Conservation (phyloP, 2,329 filamentous ascomycete genomes). For the Verticillium tricorpus region DNA sequence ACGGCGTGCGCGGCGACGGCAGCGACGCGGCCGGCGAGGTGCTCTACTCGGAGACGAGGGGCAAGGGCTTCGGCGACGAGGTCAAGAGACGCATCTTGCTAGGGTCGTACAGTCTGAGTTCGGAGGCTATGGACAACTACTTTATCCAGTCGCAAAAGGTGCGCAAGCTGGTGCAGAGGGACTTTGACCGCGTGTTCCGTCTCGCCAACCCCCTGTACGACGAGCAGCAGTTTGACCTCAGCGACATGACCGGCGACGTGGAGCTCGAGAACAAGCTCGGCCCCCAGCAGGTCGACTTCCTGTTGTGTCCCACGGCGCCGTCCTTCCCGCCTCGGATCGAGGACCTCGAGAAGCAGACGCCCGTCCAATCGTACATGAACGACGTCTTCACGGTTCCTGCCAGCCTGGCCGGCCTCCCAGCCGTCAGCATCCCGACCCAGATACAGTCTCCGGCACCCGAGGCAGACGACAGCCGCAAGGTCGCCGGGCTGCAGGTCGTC, state of each 20-base stretch:
- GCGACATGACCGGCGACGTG: slow-evolving; percentile 52
- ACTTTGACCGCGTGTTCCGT: slow-evolving; percentile 79
- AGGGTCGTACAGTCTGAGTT: slow-evolving; percentile 85
- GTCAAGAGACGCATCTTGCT: slow-evolving; percentile 83
- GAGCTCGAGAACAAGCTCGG: slow-evolving; percentile 52
- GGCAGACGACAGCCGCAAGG: slow-evolving; percentile 25
- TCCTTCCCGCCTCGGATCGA: slow-evolving; percentile 64
- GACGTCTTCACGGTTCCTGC: slow-evolving; percentile 96
- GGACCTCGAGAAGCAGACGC: slow-evolving; percentile 48
- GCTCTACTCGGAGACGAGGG: slow-evolving; percentile 73
- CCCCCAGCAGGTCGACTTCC: slow-evolving; percentile 69
- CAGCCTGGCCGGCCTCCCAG: slow-evolving; percentile 84
- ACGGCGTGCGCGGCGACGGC: slow-evolving; percentile 57
- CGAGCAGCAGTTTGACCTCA: slow-evolving; percentile 49
- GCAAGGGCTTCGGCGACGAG: slow-evolving; percentile 73
- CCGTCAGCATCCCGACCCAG: slow-evolving; percentile 76
- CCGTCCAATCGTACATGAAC: slow-evolving; percentile 80
- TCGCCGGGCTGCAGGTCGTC: slow-evolving; percentile 66
- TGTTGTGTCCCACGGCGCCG: slow-evolving; percentile 84
- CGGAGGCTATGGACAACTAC: slow-evolving; percentile 90
- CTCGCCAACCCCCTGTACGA: slow-evolving; percentile 63
- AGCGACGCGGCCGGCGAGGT: slow-evolving; percentile 55
- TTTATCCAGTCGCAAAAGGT: slow-evolving; percentile 92
- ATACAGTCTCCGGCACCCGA: slow-evolving; percentile 48
- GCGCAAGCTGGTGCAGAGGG: slow-evolving; percentile 73